These are phyloP conservation scores for Rubus idaeus DNA, from an alignment of 306 rosid species.

Conservation along the genomic window DNA sequence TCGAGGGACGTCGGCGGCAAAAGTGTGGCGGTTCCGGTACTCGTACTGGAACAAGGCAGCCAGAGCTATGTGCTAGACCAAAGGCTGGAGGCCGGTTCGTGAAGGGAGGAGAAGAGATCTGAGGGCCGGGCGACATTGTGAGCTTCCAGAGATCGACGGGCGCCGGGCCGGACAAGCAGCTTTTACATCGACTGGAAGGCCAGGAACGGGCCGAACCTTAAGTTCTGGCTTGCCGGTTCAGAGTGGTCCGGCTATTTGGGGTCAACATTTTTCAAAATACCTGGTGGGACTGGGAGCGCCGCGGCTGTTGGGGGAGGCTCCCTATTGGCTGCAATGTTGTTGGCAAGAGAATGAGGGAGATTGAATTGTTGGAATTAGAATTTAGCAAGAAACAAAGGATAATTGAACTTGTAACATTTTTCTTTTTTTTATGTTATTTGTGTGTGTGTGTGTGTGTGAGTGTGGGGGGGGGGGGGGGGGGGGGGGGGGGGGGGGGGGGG, in stretches of 20 bases:
- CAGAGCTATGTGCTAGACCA: constrained; percentile 91
- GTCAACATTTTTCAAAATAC: constrained; percentile 75
- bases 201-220: constrained; percentile 17
- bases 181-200: constrained; percentile 74
- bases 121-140: constrained; percentile 88
- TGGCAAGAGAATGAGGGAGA: constrained; percentile 67
- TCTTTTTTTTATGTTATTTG: too few species aligned
- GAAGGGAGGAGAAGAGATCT: constrained; percentile 81
- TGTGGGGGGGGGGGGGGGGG: too few species aligned
- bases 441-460: too few species aligned
- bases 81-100: constrained; percentile 99
- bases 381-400: constrained; percentile 81
- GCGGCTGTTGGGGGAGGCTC: constrained; percentile 11
- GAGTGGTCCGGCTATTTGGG: constrained; percentile 84
- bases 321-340: constrained; percentile 2
- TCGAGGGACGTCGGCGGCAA: constrained; percentile 91
- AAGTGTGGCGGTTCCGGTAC: constrained; percentile 94
- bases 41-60: constrained; percentile 98
- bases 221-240: constrained; percentile 49
- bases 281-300: constrained; percentile 33
- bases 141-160: constrained; percentile 65
- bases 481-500: too few species aligned
- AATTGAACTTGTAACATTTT: constrained; percentile 66
- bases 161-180: constrained; percentile 73
- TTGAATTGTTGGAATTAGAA: constrained; percentile 61